Base-by-base conservation (phyloP, 2,329 filamentous ascomycete species). In the Fusarium albidum region DNA sequence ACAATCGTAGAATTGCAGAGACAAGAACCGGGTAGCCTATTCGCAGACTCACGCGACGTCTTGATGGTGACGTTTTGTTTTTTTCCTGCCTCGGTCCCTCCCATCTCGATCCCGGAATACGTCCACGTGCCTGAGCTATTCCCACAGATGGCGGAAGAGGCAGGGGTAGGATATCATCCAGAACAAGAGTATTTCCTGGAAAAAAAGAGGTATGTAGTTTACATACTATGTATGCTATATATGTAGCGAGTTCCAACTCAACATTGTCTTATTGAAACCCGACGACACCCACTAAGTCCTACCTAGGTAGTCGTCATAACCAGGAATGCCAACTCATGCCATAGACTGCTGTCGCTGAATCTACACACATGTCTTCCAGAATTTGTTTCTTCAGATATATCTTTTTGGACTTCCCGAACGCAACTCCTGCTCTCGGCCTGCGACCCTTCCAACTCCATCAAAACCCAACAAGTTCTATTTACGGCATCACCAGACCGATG, bases 401-500 rank as follows among this genome's bases (percentile, higher is more conserved):
- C 34, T 55, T 31, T 26, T 40, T 25, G 21, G 43, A 29, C 35
- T 27, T 40, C n/a, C 12, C 26, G 25, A 10, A 25, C 14, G n/a
- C 14, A 46, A 48, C 26, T 57, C 40, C 49, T 55, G 13, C 9
- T 29, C 21, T 39, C 13, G n/a, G 25, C 35, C 27, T n/a, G 27
- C 18, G 27, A 27, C 35, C 34, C 21, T 18, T 15, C 41, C 35
- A 49, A 45, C 47, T 45, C 47, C 17, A 45, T 6, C 18, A 49
- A 42, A 26, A 48, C 18, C 46, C 27, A 28, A 31, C 34, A 32
- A 11, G 25, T 15, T 27, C 34, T 43, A 31, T 31, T 15, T 21
- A 63, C 26, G 79, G 78, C 87, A 96, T 92, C 18, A 96, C 91
- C 69, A 96, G 84, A 32, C 95, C 95, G 54, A 99, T 87, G 2